Conservation (phyloP, 768 basidiomycete species). For the Naematelia encephala region DNA sequence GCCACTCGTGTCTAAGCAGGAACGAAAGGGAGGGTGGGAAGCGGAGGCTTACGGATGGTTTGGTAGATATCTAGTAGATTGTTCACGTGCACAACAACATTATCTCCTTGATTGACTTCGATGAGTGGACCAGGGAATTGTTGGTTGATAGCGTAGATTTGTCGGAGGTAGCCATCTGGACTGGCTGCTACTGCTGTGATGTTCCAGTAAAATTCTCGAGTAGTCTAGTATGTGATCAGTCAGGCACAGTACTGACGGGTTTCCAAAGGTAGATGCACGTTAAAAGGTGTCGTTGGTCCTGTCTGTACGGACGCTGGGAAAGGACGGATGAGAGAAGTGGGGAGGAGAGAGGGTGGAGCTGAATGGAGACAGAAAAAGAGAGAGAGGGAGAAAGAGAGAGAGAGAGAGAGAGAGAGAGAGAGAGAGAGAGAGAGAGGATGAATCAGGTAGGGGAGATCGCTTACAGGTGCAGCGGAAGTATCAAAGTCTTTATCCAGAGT, state of each 20-base stretch:
- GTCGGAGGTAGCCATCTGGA: slow-evolving; percentile 28
- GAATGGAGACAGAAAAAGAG: too few species aligned
- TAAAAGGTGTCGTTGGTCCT: too few species aligned
- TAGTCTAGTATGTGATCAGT: slow-evolving; percentile 4
- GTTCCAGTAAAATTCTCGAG: slow-evolving; percentile 2
- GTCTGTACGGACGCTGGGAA: too few species aligned
- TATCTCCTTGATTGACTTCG: slow-evolving; percentile 15
- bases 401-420: too few species aligned
- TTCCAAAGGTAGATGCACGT: too few species aligned
- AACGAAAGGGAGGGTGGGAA: not conserved
- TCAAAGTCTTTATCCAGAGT: not conserved
- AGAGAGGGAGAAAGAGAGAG: too few species aligned
- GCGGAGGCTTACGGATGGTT: slow-evolving; percentile 3
- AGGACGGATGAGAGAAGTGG: too few species aligned
- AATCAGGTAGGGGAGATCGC: not conserved
- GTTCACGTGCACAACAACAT: slow-evolving; percentile 6
- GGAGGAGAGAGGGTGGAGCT: too few species aligned
- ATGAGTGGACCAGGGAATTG: slow-evolving; percentile 8
- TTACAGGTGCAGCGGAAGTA: not conserved
- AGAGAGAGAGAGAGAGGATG: too few species aligned
- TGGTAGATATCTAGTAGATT: slow-evolving; percentile 8
- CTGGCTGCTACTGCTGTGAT: not conserved
- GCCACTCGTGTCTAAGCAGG: not conserved
- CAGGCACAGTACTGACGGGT: not conserved
- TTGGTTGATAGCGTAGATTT: slow-evolving; percentile 17